These are phyloP conservation scores for Reticulomyxa filosa DNA, from an alignment of 78 protist species.

Conservation along the genomic window DNA sequence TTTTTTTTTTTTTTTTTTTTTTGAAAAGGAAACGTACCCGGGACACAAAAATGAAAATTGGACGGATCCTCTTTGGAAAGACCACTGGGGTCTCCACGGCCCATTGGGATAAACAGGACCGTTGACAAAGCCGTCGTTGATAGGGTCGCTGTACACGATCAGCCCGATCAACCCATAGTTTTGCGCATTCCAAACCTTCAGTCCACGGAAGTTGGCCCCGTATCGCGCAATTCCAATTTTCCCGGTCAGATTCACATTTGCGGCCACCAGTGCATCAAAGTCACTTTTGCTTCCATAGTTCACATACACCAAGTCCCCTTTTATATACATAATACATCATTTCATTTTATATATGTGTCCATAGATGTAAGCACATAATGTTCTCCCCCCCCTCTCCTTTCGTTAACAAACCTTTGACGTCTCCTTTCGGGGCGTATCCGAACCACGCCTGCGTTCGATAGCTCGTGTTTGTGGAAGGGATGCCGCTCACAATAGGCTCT, in stretches of 20 bases:
- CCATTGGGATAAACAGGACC: slow-evolving; percentile 34
- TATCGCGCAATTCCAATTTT: slow-evolving; percentile 16
- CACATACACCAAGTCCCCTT: slow-evolving; percentile 19
- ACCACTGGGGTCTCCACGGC: slow-evolving; percentile 19
- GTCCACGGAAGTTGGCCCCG: slow-evolving; percentile 25
- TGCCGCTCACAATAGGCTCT: too few relatives aligned
- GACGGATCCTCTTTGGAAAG: slow-evolving; percentile 27
- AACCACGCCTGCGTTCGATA: too few relatives aligned
- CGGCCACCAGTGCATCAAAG: slow-evolving; percentile 10
- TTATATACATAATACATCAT: too few relatives aligned
- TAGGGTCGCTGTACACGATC: slow-evolving; percentile 24
- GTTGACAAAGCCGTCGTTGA: slow-evolving; percentile 13
- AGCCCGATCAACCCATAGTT: slow-evolving; percentile 1
- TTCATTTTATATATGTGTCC: too few relatives aligned
- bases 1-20: too few relatives aligned
- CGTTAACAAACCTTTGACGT: too few relatives aligned
- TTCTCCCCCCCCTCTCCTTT: too few relatives aligned
- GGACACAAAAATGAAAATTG: slow-evolving; percentile 16
- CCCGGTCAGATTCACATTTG: slow-evolving; percentile 3
- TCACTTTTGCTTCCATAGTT: slow-evolving; percentile 24
- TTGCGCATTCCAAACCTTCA: slow-evolving; percentile 8
- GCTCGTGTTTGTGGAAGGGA: too few relatives aligned
- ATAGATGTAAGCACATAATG: too few relatives aligned
- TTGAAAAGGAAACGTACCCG: slow-evolving; percentile 5
- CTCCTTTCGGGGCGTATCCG: too few relatives aligned